Conservation (phyloP, 75 land plant species). For the Azolla pinnata region DNA sequence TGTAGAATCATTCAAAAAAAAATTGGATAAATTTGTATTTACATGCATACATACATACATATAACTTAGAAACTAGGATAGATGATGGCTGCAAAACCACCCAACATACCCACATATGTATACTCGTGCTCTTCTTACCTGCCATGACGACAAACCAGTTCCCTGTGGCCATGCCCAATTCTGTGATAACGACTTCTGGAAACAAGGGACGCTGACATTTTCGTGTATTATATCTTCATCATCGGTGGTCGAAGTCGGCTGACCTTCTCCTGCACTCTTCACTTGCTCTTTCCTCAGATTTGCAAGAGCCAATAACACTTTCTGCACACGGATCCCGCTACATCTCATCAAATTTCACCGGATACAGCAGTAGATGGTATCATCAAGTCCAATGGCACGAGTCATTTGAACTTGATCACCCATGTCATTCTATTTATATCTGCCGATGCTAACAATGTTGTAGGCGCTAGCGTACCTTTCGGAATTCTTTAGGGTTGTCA, state of each 20-base stretch:
- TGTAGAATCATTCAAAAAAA: not conserved
- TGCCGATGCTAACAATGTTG: not conserved
- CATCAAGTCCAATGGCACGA: not conserved
- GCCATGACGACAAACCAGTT: conserved; percentile 14
- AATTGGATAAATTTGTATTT: not conserved
- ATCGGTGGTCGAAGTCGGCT: not conserved
- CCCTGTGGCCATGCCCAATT: conserved; percentile 8
- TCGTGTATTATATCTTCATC: conserved; percentile 8
- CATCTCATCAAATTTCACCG: too few relatives aligned
- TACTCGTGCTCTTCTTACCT: too few relatives aligned
- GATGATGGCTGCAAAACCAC: not conserved
- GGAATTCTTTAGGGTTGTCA: conserved; percentile 48
- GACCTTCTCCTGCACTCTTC: not conserved
- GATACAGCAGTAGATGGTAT: too few relatives aligned
- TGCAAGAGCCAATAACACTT: conserved; percentile 17
- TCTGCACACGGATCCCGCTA: conserved; percentile 11
- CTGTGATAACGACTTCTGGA: not conserved
- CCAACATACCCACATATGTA: not conserved
- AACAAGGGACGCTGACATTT: conserved; percentile 4
- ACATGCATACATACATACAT: not conserved
- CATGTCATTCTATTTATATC: not conserved
- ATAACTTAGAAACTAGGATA: not conserved
- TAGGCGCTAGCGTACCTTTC: conserved; percentile 34
- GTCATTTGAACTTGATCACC: not conserved
- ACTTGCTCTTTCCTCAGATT: conserved; percentile 14